Evolutionary conservation across 805 yeast species (phyloP).

Genomic region (Suhomyces prunicola): DNA sequence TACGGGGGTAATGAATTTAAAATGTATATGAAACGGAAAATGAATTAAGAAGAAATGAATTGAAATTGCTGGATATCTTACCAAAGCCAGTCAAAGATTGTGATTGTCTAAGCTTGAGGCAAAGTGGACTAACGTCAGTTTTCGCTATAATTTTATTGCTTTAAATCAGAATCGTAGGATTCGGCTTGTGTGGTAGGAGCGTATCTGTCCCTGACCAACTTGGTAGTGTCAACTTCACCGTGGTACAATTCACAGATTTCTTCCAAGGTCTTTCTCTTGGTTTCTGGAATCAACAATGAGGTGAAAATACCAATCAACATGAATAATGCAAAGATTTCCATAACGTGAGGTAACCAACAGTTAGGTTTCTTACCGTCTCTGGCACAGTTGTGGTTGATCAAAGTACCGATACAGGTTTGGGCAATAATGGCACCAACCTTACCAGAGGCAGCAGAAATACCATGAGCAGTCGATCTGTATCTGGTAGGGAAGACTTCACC

Average conservation of each 20-base stretch:
- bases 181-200: slow-evolving; percentile 26
- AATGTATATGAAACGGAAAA: background rate
- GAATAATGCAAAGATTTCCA: slow-evolving; percentile 90
- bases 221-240: slow-evolving; percentile 62
- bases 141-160: slow-evolving; percentile 11
- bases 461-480: slow-evolving; percentile 94
- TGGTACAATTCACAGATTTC: slow-evolving; percentile 77
- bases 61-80: background rate
- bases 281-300: slow-evolving; percentile 77
- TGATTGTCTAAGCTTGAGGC: background rate
- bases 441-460: slow-evolving; percentile 90
- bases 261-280: slow-evolving; percentile 88
- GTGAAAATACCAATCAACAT: slow-evolving; percentile 76
- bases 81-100: background rate
- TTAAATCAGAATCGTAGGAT: slow-evolving; percentile 36
- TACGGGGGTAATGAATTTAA: background rate
- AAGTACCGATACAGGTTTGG: slow-evolving; percentile 81
- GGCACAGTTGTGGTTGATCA: slow-evolving; percentile 75
- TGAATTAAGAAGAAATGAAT: slow-evolving; percentile 2
- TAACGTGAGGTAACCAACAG: slow-evolving; percentile 88
- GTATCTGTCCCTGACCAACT: slow-evolving; percentile 39
- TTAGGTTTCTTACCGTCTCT: slow-evolving; percentile 40
- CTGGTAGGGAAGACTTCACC: slow-evolving; percentile 94
- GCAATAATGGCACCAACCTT: slow-evolving; percentile 93
- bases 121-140: too few relatives aligned